phyloP scores from a whole-genome alignment of 495 filamentous ascomycete species.

The Antarctomyces pellizariae region DNA sequence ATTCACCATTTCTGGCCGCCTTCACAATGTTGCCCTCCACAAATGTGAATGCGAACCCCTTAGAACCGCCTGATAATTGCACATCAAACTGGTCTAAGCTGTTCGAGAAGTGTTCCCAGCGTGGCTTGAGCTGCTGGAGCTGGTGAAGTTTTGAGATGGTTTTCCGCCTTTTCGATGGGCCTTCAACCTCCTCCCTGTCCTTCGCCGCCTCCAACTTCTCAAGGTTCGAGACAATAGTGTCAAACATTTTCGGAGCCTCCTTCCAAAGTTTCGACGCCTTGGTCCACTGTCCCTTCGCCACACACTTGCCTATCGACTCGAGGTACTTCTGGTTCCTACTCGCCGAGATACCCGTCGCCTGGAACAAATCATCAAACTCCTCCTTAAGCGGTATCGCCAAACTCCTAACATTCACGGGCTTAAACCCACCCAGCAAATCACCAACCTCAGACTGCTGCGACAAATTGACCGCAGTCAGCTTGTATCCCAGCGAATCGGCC shows the following conservation, averaged over 20 bases:
- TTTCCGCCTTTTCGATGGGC: conserved; percentile 62
- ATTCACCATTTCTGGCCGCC: conserved; percentile 81
- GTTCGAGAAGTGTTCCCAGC: conserved; percentile 59
- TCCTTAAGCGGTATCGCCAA: conserved; percentile 80
- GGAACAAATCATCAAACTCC: conserved; percentile 76
- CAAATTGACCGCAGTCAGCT: conserved; percentile 74
- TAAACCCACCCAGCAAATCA: conserved; percentile 86
- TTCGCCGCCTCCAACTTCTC: conserved; percentile 13
- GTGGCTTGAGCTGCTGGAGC: conserved; percentile 30
- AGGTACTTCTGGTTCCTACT: conserved; percentile 75
- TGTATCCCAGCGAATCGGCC: conserved; percentile 54
- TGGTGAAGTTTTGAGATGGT: conserved; percentile 43
- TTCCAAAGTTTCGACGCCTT: conserved; percentile 67
- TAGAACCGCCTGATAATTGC: conserved; percentile 52
- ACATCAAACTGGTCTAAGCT: conserved; percentile 61
- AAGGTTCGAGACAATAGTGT: conserved; percentile 36
- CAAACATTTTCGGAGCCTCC: conserved; percentile 67
- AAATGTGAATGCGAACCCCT: conserved; percentile 83
- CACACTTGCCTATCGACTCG: conserved; percentile 50
- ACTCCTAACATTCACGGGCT: conserved; percentile 74
- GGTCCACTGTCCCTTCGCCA: conserved; percentile 64
- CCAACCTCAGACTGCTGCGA: conserved; percentile 94
- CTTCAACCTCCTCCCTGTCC: conserved; percentile 24
- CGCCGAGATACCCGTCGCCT: conserved; percentile 52
- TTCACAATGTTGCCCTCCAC: conserved; percentile 87